Base-by-base conservation (phyloP, 177 flowering plant genomes). In the Telopea speciosissima region DNA sequence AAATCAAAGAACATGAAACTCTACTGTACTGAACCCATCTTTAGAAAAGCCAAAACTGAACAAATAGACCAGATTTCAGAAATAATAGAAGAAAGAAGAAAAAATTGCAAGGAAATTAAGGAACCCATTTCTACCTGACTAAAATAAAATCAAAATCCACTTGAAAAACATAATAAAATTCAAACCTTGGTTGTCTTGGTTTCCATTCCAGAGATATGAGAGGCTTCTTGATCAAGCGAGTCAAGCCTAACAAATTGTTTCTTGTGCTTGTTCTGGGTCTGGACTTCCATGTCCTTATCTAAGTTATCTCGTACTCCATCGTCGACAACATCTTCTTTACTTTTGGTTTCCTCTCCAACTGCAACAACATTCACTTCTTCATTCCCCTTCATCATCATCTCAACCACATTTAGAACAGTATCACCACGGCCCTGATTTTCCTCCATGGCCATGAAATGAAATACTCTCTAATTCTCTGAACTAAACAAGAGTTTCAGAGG, bases 141-240 rank as follows among this genome's bases (percentile, higher is more conserved):
- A n/a, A n/a, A n/a, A n/a, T n/a, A n/a, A n/a, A n/a, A n/a, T n/a
- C n/a, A n/a, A n/a, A n/a, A n/a, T n/a, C n/a, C n/a, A n/a, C n/a
- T n/a, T n/a, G n/a, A n/a, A n/a, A n/a, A n/a, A n/a, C n/a, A n/a
- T n/a, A n/a, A n/a, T n/a, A n/a, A 58, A 58, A 2, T n/a, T 58
- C 14, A 56, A n/a, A 69, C 72, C 72, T 69, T 69, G 23, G 63
- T 56, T 19, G 63, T n/a, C 45, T 44, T 58, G 28, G 49, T n/a
- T 2, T 59, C 22, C 42, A 45, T 49, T 67, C 36, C 59, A 6
- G 60, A 67, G 60, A 67, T 10, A 33, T 14, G 44, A 45, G 8
- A 40, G 40, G 72, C 72, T 36, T 70, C 71, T 58, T 69, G 63
- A 44, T 69, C 71, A 13, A 69, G 52, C 9, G 71, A 69, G 26